Evolutionary conservation across 352 stramenopile genomes (phyloP).

Genomic region (Phytophthora pistaciae): DNA sequence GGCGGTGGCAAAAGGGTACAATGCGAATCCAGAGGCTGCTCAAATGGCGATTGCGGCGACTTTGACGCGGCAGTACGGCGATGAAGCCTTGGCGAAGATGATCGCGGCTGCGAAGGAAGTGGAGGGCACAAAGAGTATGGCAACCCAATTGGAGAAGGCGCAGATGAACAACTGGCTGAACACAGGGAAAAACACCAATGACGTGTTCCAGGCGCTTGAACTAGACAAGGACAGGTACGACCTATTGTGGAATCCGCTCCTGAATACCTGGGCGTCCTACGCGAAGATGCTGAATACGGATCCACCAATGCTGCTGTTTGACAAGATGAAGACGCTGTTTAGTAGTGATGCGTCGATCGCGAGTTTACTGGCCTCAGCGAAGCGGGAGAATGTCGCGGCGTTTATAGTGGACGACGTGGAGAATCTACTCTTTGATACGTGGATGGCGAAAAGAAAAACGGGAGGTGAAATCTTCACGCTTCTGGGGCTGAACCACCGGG

Average conservation of each 20-base stretch:
- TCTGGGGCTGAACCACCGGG: too few species aligned
- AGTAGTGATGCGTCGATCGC: too few species aligned
- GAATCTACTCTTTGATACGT: too few species aligned
- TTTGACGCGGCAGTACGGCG: neutral
- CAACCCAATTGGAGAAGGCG: neutral
- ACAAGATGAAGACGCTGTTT: too few species aligned
- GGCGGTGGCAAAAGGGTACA: neutral
- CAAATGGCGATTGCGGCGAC: neutral
- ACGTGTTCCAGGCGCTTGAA: neutral
- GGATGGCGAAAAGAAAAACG: too few species aligned
- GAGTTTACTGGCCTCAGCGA: too few species aligned
- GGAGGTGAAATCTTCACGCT: too few species aligned
- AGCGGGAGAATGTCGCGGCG: too few species aligned
- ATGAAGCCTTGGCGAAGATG: neutral
- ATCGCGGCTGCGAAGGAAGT: neutral
- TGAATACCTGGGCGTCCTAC: neutral
- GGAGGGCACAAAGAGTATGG: neutral
- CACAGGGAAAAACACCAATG: neutral
- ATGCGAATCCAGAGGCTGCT: neutral
- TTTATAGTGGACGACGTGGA: too few species aligned
- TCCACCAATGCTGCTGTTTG: too few species aligned
- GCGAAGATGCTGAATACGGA: neutral
- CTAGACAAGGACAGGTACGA: neutral
- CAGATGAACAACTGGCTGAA: constrained; percentile 1
- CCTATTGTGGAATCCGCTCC: neutral